Conservation (phyloP, 169 alveolate species). For the Plasmodium berghei region DNA sequence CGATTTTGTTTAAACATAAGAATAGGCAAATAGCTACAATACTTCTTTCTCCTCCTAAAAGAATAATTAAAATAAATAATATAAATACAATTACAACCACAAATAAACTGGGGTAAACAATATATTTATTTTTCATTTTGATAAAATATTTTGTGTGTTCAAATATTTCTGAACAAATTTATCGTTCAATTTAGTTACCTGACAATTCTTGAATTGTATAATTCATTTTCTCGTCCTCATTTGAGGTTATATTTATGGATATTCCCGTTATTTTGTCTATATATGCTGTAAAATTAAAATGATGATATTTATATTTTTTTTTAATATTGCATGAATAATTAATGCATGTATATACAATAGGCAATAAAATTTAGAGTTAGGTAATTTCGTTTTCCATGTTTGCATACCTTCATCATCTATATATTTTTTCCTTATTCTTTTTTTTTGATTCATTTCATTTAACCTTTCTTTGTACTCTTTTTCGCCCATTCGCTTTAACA, state of each 20-base stretch:
- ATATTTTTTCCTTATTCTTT: conserved; percentile 14
- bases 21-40: conserved; percentile 69
- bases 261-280: conserved; percentile 73
- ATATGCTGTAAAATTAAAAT: conserved; percentile 27
- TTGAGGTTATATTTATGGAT: conserved; percentile 67
- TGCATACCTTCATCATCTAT: conserved; percentile 74
- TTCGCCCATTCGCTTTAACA: conserved; percentile 63
- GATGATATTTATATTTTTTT: not conserved
- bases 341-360: conserved; percentile 1
- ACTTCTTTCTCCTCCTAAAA: conserved; percentile 75
- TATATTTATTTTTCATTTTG: not conserved
- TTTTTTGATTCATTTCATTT: conserved; percentile 45
- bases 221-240: conserved; percentile 65
- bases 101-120: not conserved
- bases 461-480: conserved; percentile 46
- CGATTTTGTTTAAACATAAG: conserved; percentile 67
- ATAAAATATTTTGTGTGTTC: not conserved
- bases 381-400: not conserved
- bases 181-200: conserved; percentile 30
- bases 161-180: not conserved
- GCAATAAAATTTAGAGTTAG: not conserved
- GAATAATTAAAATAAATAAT: conserved; percentile 2
- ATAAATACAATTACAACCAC: not conserved
- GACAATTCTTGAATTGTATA: conserved; percentile 74
- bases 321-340: not conserved